Conservation (phyloP, 2,329 filamentous ascomycete genomes). For the Zelopaecilomyces penicillatus region DNA sequence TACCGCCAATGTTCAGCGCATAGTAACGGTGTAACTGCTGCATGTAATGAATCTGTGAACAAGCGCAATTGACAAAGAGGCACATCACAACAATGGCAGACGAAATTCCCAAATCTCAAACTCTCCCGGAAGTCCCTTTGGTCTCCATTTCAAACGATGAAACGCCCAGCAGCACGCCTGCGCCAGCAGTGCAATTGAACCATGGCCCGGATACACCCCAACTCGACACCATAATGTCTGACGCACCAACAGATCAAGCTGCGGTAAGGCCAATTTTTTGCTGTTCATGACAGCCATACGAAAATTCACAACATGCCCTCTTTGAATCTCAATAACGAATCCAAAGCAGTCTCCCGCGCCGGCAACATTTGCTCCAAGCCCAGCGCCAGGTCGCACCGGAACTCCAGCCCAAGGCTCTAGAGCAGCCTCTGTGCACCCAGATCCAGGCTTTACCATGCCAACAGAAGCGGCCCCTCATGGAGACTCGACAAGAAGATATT, state of each 20-base stretch:
- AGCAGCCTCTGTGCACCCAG: slow-evolving; percentile 49
- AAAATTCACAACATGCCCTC: neutral
- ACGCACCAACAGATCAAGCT: slow-evolving; percentile 32
- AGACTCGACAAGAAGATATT: slow-evolving; percentile 59
- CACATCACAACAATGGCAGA: slow-evolving; percentile 20
- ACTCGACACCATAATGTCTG: slow-evolving; percentile 36
- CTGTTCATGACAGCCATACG: too few species aligned
- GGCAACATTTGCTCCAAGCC: slow-evolving; percentile 29
- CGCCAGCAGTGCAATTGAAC: slow-evolving; percentile 9
- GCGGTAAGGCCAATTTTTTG: slow-evolving; percentile 22
- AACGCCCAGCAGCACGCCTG: slow-evolving; percentile 12
- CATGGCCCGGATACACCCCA: slow-evolving; percentile 16
- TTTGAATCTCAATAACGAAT: neutral
- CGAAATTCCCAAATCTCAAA: slow-evolving; percentile 15
- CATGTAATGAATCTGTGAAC: neutral
- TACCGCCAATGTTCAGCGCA: too few species aligned
- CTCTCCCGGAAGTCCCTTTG: slow-evolving; percentile 13
- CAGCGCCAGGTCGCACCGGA: slow-evolving; percentile 35
- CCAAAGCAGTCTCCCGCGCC: slow-evolving; percentile 27
- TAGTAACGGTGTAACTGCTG: neutral
- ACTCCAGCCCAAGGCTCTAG: slow-evolving; percentile 45
- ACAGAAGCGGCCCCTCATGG: slow-evolving; percentile 55
- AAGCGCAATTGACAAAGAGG: slow-evolving; percentile 3
- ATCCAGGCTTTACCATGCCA: slow-evolving; percentile 46
- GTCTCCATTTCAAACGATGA: slow-evolving; percentile 14